These are phyloP conservation scores for Rhododendron mucronatum DNA, from an alignment of 148 eudicot species.

Conservation along the genomic window DNA sequence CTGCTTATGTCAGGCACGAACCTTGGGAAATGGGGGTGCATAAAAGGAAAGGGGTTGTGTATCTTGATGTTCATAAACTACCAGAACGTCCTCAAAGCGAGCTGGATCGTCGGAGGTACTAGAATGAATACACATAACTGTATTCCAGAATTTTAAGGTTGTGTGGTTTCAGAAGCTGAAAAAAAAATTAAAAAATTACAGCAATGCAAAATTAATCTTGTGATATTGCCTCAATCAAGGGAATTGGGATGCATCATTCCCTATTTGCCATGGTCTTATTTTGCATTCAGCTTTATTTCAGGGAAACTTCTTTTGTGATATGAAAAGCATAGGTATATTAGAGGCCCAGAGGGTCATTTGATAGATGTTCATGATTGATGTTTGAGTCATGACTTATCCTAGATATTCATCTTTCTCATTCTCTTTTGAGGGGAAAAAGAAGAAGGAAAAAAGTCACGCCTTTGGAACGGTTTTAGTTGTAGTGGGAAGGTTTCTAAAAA, in stretches of 20 bases:
- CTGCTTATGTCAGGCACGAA: conserved; percentile 88
- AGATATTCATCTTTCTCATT: background rate
- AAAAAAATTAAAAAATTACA: background rate
- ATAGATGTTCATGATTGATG: background rate
- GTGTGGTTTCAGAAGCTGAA: background rate
- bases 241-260: background rate
- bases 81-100: conserved; percentile 88
- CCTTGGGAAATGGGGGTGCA: conserved; percentile 99
- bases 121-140: background rate
- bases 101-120: conserved; percentile 77
- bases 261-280: background rate
- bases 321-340: background rate
- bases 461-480: background rate
- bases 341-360: background rate
- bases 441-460: background rate
- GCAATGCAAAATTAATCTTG: background rate
- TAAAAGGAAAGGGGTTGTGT: conserved; percentile 88
- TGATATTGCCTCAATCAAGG: background rate
- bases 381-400: background rate
- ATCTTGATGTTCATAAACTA: conserved; percentile 94
- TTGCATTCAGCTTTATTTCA: background rate
- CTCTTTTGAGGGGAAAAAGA: background rate
- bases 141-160: background rate
- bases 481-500: background rate
- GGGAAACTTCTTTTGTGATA: background rate